phyloP scores from a whole-genome alignment of 163 green algal genomes.

The Scenedesmus sp. region DNA sequence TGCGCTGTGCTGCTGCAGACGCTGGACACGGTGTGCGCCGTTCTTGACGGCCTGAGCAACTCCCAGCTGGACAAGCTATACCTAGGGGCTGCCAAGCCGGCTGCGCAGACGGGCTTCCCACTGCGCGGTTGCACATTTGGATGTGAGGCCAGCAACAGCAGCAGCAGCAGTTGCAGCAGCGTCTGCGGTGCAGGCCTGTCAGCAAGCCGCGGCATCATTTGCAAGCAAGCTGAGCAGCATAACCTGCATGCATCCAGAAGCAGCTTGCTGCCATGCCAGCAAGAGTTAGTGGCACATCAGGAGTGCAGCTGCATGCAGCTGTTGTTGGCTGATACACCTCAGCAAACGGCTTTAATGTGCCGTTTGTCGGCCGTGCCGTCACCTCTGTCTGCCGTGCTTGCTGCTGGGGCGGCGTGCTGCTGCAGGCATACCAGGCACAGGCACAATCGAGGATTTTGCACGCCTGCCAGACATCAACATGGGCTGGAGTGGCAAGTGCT shows the following conservation, averaged over 20 bases:
- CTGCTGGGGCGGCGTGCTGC: background rate
- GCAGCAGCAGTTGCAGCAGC: background rate
- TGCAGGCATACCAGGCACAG: background rate
- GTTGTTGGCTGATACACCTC: no score
- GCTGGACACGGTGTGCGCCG: constrained; percentile 5
- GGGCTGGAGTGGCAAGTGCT: constrained; percentile 27
- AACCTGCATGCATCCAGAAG: background rate
- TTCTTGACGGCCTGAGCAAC: background rate
- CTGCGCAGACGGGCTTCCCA: background rate
- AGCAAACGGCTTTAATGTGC: no score
- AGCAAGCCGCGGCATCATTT: background rate
- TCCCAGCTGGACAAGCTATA: constrained; percentile 17
- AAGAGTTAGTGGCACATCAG: no score
- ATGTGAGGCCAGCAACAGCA: background rate
- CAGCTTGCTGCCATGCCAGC: no score
- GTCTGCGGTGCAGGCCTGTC: background rate
- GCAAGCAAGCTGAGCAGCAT: background rate
- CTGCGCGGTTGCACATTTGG: background rate
- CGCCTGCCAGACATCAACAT: constrained; percentile 3
- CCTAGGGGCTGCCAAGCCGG: background rate
- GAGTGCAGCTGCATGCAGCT: no score
- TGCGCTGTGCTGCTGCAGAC: background rate
- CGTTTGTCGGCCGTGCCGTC: no score
- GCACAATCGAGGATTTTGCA: background rate
- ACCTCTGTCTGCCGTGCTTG: no score